Conservation (phyloP, 306 rosid genomes). For the Albizia julibrissin region DNA sequence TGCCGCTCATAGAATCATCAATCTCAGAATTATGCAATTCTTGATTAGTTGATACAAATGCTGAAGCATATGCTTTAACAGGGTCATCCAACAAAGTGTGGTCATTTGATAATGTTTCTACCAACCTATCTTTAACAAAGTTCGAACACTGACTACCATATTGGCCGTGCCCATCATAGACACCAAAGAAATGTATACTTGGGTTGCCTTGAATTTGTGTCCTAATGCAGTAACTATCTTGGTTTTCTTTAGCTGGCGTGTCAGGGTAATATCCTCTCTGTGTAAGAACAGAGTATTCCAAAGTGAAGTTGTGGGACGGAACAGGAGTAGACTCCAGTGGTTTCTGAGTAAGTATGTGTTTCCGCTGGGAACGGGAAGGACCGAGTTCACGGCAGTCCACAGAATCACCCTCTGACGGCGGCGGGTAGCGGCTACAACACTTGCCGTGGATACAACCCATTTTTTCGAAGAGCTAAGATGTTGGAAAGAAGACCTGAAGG, state of each 20-base stretch:
- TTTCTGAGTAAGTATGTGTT: slow-evolving; percentile 69
- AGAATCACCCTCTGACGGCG: slow-evolving; percentile 58
- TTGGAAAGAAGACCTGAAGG: slow-evolving; percentile 8
- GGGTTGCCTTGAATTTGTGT: slow-evolving; percentile 79
- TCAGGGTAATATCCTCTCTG: slow-evolving; percentile 98
- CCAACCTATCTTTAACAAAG: slow-evolving; percentile 73
- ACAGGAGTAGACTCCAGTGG: slow-evolving; percentile 67
- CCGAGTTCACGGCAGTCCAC: slow-evolving; percentile 50
- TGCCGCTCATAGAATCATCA: slow-evolving; percentile 96
- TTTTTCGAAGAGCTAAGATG: slow-evolving; percentile 19
- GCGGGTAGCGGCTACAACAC: slow-evolving; percentile 64
- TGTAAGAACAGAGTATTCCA: slow-evolving; percentile 78
- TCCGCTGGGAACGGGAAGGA: slow-evolving; percentile 50
- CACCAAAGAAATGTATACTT: slow-evolving; percentile 85
- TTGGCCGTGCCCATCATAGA: slow-evolving; percentile 93
- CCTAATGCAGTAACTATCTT: slow-evolving; percentile 74
- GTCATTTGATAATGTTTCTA: slow-evolving; percentile 61
- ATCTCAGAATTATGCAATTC: slow-evolving; percentile 66
- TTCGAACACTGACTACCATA: slow-evolving; percentile 77
- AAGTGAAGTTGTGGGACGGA: slow-evolving; percentile 67
- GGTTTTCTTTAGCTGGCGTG: slow-evolving; percentile 77
- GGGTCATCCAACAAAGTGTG: slow-evolving; percentile 67
- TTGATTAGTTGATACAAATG: slow-evolving; percentile 59
- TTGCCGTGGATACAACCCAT: slow-evolving; percentile 94
- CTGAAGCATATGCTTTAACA: slow-evolving; percentile 66